Percentiles rank a stretch among this genome's conserved stretches.
phyloP scores from a whole-genome alignment of 768 basidiomycete species.

The Phlegmacium glaucopus region DNA sequence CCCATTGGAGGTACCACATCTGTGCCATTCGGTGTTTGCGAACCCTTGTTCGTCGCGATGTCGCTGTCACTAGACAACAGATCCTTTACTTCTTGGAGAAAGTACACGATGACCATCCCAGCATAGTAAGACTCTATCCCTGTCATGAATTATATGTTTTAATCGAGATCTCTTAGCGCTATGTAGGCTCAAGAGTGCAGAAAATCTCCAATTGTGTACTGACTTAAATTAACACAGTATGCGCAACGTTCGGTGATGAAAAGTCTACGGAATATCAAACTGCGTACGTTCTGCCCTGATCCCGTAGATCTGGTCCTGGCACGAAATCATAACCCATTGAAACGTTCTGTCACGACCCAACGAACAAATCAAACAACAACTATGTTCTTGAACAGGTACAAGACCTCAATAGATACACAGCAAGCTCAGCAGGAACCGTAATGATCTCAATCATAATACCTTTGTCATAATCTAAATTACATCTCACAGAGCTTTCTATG shows the following conservation, averaged over 20 bases:
- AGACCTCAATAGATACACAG: slow-evolving; percentile 39
- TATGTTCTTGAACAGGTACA: slow-evolving; percentile 55
- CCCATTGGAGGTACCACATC: slow-evolving; percentile 80
- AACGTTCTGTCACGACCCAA: slow-evolving; percentile 44
- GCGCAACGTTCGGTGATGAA: slow-evolving; percentile 77
- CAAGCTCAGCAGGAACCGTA: slow-evolving; percentile 40
- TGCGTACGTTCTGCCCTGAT: slow-evolving; percentile 64
- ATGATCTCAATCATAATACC: slow-evolving; percentile 18
- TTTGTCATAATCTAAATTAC: slow-evolving; percentile 2
- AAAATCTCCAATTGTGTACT: background rate
- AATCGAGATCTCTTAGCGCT: slow-evolving; percentile 39
- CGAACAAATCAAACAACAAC: slow-evolving; percentile 51
- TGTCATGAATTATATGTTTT: background rate
- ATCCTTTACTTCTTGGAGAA: slow-evolving; percentile 58
- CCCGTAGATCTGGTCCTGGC: slow-evolving; percentile 59
- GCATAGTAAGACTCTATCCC: slow-evolving; percentile 44
- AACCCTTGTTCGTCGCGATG: slow-evolving; percentile 66
- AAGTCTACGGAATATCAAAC: slow-evolving; percentile 70
- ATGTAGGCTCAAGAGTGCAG: slow-evolving; percentile 38
- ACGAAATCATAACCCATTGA: slow-evolving; percentile 66
- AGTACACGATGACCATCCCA: slow-evolving; percentile 60
- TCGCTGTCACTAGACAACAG: slow-evolving; percentile 44
- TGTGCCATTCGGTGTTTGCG: slow-evolving; percentile 66
- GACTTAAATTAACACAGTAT: slow-evolving; percentile 39
- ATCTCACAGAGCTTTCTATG: slow-evolving; percentile 45